Conservation (phyloP, 2,329 filamentous ascomycete genomes). For the Fusarium chaquense region DNA sequence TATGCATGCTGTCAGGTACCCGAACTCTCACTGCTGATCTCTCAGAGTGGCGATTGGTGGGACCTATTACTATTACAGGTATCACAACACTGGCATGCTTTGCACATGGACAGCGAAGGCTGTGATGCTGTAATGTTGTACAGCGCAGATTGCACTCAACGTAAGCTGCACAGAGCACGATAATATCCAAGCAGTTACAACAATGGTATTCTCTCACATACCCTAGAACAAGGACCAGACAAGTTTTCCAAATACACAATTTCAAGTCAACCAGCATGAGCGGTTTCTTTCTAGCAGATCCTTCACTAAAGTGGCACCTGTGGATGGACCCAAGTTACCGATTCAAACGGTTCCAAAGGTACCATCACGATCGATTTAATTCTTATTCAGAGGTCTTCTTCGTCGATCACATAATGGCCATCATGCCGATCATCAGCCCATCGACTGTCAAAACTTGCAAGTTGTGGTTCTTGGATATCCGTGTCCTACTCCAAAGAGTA, state of each 20-base stretch:
- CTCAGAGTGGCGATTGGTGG: neutral
- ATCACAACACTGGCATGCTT: neutral
- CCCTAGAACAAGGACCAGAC: neutral
- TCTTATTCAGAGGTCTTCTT: neutral
- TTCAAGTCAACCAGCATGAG: neutral
- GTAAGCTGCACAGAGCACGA: neutral
- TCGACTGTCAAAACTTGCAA: constrained; percentile 6
- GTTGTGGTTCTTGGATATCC: neutral
- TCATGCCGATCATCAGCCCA: constrained; percentile 14
- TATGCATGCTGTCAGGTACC: constrained; percentile 39
- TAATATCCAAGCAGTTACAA: neutral
- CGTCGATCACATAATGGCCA: neutral
- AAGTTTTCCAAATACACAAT: too few species aligned
- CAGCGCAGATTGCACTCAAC: neutral
- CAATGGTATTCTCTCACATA: neutral
- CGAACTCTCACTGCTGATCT: constrained; percentile 10
- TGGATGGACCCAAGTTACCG: neutral
- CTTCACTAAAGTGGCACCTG: neutral
- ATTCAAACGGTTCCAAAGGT: constrained; percentile 1
- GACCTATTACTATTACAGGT: neutral
- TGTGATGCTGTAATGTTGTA: neutral
- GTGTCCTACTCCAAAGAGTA: neutral
- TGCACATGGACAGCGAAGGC: neutral
- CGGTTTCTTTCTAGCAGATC: neutral
- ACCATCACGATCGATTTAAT: constrained; percentile 27